These are phyloP conservation scores for Dendrobium nobile DNA, from an alignment of 106 monocot species.

Conservation along the genomic window DNA sequence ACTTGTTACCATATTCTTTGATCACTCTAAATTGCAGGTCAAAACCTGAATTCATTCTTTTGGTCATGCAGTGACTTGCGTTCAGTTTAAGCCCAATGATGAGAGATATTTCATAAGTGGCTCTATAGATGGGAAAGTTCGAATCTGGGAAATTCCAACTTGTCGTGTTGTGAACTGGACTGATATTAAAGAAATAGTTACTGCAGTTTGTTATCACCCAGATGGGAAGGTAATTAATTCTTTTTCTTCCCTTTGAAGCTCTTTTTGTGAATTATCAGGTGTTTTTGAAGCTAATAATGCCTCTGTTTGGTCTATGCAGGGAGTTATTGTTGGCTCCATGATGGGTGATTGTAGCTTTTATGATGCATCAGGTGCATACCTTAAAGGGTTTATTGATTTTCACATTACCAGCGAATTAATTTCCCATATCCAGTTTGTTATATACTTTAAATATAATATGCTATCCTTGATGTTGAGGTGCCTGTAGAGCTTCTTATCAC, in stretches of 20 bases:
- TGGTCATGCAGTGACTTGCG: slow-evolving; percentile 68
- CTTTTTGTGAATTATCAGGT: not conserved
- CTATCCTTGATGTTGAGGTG: not conserved
- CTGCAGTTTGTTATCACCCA: slow-evolving; percentile 60
- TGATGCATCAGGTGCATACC: slow-evolving; percentile 61
- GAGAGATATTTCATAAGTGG: slow-evolving; percentile 84
- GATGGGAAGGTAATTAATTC: slow-evolving; percentile 65
- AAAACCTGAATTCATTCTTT: not conserved
- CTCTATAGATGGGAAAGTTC: slow-evolving; percentile 87
- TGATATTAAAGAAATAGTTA: slow-evolving; percentile 70
- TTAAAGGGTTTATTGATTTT: not conserved
- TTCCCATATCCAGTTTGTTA: not conserved
- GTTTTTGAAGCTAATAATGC: slow-evolving; percentile 1
- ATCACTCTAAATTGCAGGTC: not conserved
- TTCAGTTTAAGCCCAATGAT: slow-evolving; percentile 74
- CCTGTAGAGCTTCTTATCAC: not conserved
- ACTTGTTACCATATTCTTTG: not conserved
- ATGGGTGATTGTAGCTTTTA: slow-evolving; percentile 76
- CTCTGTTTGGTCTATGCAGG: slow-evolving; percentile 31
- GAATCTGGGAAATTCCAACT: slow-evolving; percentile 63
- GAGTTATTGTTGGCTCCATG: slow-evolving; percentile 58
- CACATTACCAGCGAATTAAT: not conserved
- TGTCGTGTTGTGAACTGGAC: slow-evolving; percentile 66
- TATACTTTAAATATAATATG: not conserved
- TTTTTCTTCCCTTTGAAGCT: not conserved